Conservation (phyloP, 106 monocot genomes). For the Acanthochlamys bracteata region DNA sequence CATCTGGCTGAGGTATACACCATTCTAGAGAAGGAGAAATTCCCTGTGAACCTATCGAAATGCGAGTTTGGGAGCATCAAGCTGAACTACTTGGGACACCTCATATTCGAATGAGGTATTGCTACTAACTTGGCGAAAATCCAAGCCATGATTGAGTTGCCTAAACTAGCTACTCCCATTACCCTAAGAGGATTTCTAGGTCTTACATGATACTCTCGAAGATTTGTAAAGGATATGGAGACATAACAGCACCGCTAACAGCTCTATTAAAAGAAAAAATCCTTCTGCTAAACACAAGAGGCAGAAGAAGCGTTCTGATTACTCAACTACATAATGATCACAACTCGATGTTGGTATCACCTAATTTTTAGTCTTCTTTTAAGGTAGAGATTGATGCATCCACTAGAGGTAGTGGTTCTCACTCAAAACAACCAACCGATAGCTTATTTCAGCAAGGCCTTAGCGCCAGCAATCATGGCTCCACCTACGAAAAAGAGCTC, state of each 20-base stretch:
- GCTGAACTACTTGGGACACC: constrained; percentile 7
- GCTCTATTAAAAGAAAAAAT: background rate
- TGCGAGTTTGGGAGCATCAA: background rate
- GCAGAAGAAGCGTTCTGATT: background rate
- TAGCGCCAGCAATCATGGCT: background rate
- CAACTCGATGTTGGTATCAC: background rate
- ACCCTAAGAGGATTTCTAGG: constrained; percentile 3
- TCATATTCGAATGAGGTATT: background rate
- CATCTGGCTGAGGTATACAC: background rate
- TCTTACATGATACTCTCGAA: constrained; percentile 1
- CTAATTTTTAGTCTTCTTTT: constrained; percentile 3
- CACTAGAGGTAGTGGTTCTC: background rate
- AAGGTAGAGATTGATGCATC: constrained; percentile 11
- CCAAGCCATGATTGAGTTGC: background rate
- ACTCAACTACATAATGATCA: background rate
- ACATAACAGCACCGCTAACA: background rate
- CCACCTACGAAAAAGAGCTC: background rate
- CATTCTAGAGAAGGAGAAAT: background rate
- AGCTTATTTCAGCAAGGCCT: background rate
- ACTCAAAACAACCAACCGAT: constrained; percentile 3
- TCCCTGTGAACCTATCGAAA: background rate
- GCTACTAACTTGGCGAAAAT: background rate
- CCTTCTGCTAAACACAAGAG: background rate
- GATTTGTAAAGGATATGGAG: background rate
- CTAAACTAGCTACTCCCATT: background rate